phyloP scores from a whole-genome alignment of 2,329 filamentous ascomycete genomes.

The Chaetomium sp. region DNA sequence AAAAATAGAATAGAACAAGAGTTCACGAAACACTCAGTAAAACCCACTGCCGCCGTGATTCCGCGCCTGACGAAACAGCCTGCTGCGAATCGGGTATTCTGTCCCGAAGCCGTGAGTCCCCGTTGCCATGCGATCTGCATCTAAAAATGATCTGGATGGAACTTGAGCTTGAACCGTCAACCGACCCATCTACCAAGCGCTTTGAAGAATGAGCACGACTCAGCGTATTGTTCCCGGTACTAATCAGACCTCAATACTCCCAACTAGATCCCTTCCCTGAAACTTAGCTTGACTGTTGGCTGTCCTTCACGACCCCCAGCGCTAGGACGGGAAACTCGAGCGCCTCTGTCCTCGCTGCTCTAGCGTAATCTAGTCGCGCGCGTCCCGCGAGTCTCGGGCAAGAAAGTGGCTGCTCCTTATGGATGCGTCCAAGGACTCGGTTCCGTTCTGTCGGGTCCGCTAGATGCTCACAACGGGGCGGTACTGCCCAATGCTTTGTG shows the following conservation, averaged over 20 bases:
- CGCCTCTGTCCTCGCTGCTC: too few relatives aligned
- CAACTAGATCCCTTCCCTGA: neutral
- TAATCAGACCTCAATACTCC: neutral
- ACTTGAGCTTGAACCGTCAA: neutral
- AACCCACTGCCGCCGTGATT: neutral
- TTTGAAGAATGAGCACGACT: neutral
- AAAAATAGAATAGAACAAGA: neutral
- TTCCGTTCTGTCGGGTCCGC: conserved; percentile 22
- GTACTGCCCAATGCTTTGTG: conserved; percentile 10
- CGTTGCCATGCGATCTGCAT: neutral
- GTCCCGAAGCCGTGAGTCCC: neutral
- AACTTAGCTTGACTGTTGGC: conserved; percentile 13
- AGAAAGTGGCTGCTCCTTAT: neutral
- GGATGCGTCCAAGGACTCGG: neutral
- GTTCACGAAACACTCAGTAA: neutral
- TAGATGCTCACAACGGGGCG: neutral
- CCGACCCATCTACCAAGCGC: neutral
- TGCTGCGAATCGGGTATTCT: neutral
- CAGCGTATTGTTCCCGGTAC: neutral
- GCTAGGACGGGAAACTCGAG: neutral
- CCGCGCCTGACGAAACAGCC: neutral
- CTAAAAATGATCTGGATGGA: neutral
- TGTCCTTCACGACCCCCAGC: neutral
- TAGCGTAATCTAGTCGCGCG: neutral
- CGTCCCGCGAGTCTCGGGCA: neutral